phyloP scores from a whole-genome alignment of 208 protist genomes.

The Vickermania ingenoplastis region DNA sequence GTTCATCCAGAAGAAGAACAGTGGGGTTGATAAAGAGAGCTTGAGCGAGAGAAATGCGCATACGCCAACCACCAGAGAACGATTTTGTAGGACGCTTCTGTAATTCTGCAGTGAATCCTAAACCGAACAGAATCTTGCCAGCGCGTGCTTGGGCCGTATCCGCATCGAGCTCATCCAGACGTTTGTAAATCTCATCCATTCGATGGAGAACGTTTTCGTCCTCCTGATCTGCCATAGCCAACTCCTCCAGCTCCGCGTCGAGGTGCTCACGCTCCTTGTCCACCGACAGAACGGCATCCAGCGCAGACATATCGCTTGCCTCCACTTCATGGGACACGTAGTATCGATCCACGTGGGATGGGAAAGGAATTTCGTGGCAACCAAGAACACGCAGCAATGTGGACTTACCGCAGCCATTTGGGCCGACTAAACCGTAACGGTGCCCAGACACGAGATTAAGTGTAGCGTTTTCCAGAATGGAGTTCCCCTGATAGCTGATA shows the following conservation, averaged over 20 bases:
- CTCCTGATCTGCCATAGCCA: slow-evolving; percentile 70
- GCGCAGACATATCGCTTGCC: slow-evolving; percentile 65
- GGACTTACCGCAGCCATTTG: slow-evolving; percentile 91
- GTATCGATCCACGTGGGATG: slow-evolving; percentile 91
- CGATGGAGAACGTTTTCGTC: slow-evolving; percentile 56
- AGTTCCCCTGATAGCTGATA: slow-evolving; percentile 81
- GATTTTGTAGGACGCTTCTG: slow-evolving; percentile 62
- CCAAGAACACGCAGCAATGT: slow-evolving; percentile 84
- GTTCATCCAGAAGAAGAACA: slow-evolving; percentile 96
- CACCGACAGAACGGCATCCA: slow-evolving; percentile 76
- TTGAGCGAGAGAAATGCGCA: slow-evolving; percentile 95
- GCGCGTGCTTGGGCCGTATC: slow-evolving; percentile 74
- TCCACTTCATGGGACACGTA: slow-evolving; percentile 97
- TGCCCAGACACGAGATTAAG: slow-evolving; percentile 76
- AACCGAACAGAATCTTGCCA: slow-evolving; percentile 91
- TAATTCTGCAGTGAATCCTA: slow-evolving; percentile 90
- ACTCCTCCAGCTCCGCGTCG: slow-evolving; percentile 77
- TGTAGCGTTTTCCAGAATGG: slow-evolving; percentile 76
- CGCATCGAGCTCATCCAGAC: slow-evolving; percentile 90
- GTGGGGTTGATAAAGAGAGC: slow-evolving; percentile 93
- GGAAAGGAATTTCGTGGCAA: slow-evolving; percentile 87
- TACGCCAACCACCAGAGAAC: slow-evolving; percentile 96
- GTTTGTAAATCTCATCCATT: slow-evolving; percentile 88
- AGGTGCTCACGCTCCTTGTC: slow-evolving; percentile 76
- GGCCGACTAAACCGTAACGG: slow-evolving; percentile 84